Conservation (phyloP, 495 filamentous ascomycete genomes). For the Xanthoparmelia taractica region DNA sequence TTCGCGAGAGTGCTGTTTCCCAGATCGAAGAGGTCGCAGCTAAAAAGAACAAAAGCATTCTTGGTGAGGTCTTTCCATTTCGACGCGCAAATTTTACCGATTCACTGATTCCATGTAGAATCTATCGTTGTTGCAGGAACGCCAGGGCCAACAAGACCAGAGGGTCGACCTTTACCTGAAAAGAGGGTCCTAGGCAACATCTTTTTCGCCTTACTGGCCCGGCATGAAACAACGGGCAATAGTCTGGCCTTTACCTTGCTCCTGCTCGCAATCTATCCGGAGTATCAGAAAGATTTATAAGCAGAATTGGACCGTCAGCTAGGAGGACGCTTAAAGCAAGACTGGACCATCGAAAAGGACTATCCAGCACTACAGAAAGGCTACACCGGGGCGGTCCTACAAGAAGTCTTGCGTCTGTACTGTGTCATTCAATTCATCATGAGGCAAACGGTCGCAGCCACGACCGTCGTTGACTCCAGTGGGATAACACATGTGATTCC, state of each 20-base stretch:
- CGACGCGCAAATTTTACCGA: too few relatives aligned
- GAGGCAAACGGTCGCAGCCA: neutral
- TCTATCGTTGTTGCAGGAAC: neutral
- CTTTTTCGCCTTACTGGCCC: neutral
- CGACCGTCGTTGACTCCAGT: neutral
- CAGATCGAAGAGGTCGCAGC: neutral
- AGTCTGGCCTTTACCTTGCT: neutral
- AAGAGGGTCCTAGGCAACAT: neutral
- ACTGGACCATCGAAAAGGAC: neutral
- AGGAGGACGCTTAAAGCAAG: neutral
- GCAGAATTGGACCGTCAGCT: neutral
- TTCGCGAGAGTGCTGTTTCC: neutral
- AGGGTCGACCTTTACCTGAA: neutral
- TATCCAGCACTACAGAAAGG: conserved; percentile 4
- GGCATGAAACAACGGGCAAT: neutral
- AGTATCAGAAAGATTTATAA: neutral
- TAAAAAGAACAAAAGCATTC: neutral
- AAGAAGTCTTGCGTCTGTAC: conserved; percentile 4
- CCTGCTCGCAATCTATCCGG: neutral
- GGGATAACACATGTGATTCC: neutral
- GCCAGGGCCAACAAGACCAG: too few relatives aligned
- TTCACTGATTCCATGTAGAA: neutral
- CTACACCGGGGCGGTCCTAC: neutral
- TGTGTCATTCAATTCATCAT: neutral
- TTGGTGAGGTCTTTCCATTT: too few relatives aligned